Percentiles rank a stretch among this genome's conserved stretches.
phyloP scores from a whole-genome alignment of 352 stramenopile species.

The Globisporangium megalacanthum region DNA sequence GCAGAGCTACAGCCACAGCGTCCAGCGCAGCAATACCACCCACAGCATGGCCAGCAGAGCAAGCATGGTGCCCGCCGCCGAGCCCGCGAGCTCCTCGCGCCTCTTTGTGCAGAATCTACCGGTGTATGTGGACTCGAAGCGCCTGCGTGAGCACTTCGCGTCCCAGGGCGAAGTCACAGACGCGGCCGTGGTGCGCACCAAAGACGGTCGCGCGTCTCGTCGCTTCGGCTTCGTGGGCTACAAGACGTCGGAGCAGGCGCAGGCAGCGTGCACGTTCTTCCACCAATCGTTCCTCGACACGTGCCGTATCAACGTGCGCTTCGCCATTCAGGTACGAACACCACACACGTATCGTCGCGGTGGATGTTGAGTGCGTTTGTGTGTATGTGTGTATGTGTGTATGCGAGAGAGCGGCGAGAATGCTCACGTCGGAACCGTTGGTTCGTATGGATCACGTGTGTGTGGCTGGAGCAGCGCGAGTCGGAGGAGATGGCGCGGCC shows the following conservation, averaged over 20 bases:
- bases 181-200: slow-evolving; percentile 85
- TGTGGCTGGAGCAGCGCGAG: slow-evolving; percentile 24
- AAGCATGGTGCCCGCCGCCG: background rate
- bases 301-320: slow-evolving; percentile 76
- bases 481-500: slow-evolving; percentile 57
- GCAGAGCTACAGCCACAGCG: background rate
- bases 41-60: background rate
- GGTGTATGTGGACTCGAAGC: slow-evolving; percentile 67
- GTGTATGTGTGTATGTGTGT: background rate
- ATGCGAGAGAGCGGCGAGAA: background rate
- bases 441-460: slow-evolving; percentile 1
- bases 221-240: slow-evolving; percentile 84
- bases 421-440: slow-evolving; percentile 1
- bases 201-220: slow-evolving; percentile 79
- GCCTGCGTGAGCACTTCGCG: slow-evolving; percentile 72
- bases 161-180: slow-evolving; percentile 83
- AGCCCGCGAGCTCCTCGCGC: slow-evolving; percentile 37
- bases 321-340: slow-evolving; percentile 54
- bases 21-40: background rate
- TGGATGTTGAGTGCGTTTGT: background rate
- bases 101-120: slow-evolving; percentile 84
- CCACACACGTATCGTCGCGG: background rate
- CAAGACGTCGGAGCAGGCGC: slow-evolving; percentile 60
- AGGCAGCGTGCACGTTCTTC: slow-evolving; percentile 60
- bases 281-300: slow-evolving; percentile 90